A percentile compares a stretch with the other conserved stretches of the same genome.
These are phyloP conservation scores for Ceratobasidium papillatum DNA, from an alignment of 1,284 basidiomycete species.

Conservation along the genomic window DNA sequence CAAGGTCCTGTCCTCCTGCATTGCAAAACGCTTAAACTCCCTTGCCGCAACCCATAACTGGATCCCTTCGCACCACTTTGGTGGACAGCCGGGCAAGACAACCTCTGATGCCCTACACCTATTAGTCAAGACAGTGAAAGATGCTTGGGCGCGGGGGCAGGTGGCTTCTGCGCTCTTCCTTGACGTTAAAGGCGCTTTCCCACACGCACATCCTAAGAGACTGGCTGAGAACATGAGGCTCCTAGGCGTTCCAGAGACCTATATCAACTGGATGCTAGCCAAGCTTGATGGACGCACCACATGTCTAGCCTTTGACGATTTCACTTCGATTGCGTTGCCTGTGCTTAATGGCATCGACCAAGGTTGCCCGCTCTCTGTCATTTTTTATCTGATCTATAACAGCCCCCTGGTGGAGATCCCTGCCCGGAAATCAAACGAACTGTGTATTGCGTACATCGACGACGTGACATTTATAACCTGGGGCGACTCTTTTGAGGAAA, in stretches of 20 bases:
- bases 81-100: too few species aligned
- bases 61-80: too few species aligned
- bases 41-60: too few species aligned
- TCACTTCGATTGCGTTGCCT: not conserved
- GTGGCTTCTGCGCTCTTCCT: constrained; percentile 38
- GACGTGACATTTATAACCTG: too few species aligned
- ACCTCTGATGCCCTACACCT: too few species aligned
- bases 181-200: constrained; percentile 49
- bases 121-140: too few species aligned
- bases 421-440: not conserved
- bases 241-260: too few species aligned
- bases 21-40: constrained; percentile 49
- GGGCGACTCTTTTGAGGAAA: too few species aligned
- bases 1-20: constrained; percentile 48
- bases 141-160: constrained; percentile 35
- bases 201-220: constrained; percentile 48
- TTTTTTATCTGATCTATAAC: constrained; percentile 26
- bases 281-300: not conserved
- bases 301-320: not conserved
- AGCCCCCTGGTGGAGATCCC: not conserved
- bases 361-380: constrained; percentile 31
- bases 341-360: too few species aligned
- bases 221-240: constrained; percentile 52
- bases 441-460: not conserved
- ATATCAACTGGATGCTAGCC: not conserved